Conservation (phyloP, 306 rosid species). For the Crotalaria pallida region DNA sequence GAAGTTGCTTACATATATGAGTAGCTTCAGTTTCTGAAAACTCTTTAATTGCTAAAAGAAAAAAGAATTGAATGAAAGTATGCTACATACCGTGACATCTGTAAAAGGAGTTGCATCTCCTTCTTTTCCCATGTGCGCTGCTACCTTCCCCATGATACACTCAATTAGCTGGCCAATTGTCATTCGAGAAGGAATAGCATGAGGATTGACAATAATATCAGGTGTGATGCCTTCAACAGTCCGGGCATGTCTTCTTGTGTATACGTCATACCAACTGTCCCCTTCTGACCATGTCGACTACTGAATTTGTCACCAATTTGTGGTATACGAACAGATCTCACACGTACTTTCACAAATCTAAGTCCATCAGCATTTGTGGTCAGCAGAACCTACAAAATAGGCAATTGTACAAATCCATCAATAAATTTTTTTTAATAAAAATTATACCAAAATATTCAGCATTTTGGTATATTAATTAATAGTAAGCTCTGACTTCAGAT, state of each 20-base stretch:
- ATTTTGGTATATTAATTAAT: background rate
- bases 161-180: slow-evolving; percentile 98
- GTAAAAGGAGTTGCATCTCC: slow-evolving; percentile 98
- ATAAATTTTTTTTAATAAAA: too few relatives aligned
- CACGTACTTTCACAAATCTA: slow-evolving; percentile 96
- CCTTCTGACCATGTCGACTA: slow-evolving; percentile 98
- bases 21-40: slow-evolving; percentile 4
- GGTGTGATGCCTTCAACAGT: slow-evolving; percentile 96
- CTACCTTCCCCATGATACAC: slow-evolving; percentile 99
- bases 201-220: slow-evolving; percentile 96
- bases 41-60: background rate
- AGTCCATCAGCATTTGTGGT: slow-evolving; percentile 98
- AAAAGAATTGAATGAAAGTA: background rate
- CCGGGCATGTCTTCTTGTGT: slow-evolving; percentile 99
- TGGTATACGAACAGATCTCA: slow-evolving; percentile 93
- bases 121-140: slow-evolving; percentile 98
- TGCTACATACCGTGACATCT: slow-evolving; percentile 81
- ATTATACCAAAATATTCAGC: background rate
- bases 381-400: slow-evolving; percentile 64
- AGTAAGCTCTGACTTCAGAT: background rate
- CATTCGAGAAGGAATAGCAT: slow-evolving; percentile 99
- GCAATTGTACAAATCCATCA: background rate
- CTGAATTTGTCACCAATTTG: slow-evolving; percentile 98
- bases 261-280: slow-evolving; percentile 96
- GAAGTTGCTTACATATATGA: background rate